A percentile compares a stretch with the other conserved stretches of the same genome.
Evolutionary conservation across 352 stramenopile species (phyloP).

Genomic region (Globisporangium megalacanthum): DNA sequence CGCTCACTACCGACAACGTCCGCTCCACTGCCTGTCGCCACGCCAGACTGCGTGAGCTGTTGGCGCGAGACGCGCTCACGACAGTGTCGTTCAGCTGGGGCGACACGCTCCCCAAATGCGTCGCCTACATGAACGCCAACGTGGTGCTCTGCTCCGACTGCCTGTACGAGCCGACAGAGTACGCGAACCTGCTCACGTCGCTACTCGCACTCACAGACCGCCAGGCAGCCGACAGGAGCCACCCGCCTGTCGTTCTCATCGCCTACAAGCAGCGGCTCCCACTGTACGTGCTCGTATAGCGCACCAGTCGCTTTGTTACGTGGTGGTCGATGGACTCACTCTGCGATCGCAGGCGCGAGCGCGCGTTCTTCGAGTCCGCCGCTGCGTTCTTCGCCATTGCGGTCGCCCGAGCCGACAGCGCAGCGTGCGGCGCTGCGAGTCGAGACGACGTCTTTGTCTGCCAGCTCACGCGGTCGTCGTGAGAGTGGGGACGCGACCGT

Average conservation of each 20-base stretch:
- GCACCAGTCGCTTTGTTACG: background rate
- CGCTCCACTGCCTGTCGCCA: constrained; percentile 18
- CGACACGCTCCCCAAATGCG: background rate
- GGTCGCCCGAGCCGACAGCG: constrained; percentile 18
- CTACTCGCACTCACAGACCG: constrained; percentile 29
- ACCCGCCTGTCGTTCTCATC: constrained; percentile 25
- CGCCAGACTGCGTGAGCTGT: constrained; percentile 15
- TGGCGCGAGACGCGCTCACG: constrained; percentile 16
- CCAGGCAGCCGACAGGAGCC: background rate
- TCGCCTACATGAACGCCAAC: background rate
- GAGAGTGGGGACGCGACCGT: no score
- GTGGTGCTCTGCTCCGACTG: constrained; percentile 62
- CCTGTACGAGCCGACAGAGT: constrained; percentile 49
- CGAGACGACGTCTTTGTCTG: constrained; percentile 50
- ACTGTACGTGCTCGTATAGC: constrained; percentile 16
- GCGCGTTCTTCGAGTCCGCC: constrained; percentile 33
- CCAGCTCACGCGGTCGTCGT: constrained; percentile 14
- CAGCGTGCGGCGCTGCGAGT: constrained; percentile 7
- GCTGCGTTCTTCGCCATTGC: constrained; percentile 32
- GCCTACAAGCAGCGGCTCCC: constrained; percentile 70
- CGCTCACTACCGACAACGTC: constrained; percentile 34
- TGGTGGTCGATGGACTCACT: background rate
- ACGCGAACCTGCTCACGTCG: constrained; percentile 32
- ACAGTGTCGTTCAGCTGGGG: constrained; percentile 29
- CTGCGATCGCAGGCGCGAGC: constrained; percentile 21